Conservation (phyloP, 805 yeast species). For the Yarrowia hollandica region DNA sequence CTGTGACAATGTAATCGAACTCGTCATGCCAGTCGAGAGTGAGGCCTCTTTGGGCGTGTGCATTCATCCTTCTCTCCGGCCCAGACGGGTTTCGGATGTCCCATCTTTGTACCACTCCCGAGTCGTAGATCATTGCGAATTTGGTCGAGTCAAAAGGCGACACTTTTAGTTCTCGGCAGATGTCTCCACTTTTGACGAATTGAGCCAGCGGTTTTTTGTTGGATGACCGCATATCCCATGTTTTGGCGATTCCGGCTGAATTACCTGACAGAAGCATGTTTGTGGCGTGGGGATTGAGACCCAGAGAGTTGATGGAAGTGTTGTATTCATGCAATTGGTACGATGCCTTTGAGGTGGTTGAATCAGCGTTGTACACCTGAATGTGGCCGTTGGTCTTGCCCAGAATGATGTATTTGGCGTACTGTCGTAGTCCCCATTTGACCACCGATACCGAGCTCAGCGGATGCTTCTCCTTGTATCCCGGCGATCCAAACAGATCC, state of each 20-base stretch:
- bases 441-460: conserved; percentile 39
- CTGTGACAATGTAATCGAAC: conserved; percentile 77
- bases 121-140: conserved; percentile 80
- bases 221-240: conserved; percentile 80
- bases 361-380: conserved; percentile 39
- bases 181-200: conserved; percentile 67
- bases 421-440: conserved; percentile 39
- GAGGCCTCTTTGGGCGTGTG: conserved; percentile 90
- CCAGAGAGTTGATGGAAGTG: conserved; percentile 55
- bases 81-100: conserved; percentile 70
- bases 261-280: conserved; percentile 70
- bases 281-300: conserved; percentile 66
- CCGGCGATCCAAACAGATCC: conserved; percentile 32
- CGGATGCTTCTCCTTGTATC: conserved; percentile 36
- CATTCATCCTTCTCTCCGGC: conserved; percentile 72
- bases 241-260: conserved; percentile 67
- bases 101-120: conserved; percentile 83
- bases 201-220: conserved; percentile 50
- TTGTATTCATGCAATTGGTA: conserved; percentile 41
- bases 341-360: conserved; percentile 18
- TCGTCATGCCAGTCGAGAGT: conserved; percentile 88
- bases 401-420: conserved; percentile 35
- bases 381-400: conserved; percentile 42
- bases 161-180: conserved; percentile 59
- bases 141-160: conserved; percentile 55